A percentile compares a stretch with the other conserved stretches of the same genome.
Evolutionary conservation across 1,139 yeast species (phyloP).

Genomic region (Suhomyces bribrorum): DNA sequence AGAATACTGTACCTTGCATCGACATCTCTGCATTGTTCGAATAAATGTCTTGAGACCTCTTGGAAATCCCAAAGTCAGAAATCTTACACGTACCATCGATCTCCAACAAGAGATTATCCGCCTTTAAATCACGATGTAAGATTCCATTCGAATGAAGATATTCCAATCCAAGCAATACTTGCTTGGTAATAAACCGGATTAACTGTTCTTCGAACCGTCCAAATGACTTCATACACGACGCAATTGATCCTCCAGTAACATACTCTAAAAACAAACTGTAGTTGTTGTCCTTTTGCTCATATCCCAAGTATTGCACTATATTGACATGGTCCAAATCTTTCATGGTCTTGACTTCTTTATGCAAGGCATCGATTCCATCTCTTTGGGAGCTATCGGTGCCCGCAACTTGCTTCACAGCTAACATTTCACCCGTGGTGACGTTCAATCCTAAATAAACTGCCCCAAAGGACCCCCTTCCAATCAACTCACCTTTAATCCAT

Average conservation of each 20-base stretch:
- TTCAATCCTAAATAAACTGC: slow-evolving; percentile 89
- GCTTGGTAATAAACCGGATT: slow-evolving; percentile 72
- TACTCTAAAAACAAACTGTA: slow-evolving; percentile 90
- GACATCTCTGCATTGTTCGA: slow-evolving; percentile 94
- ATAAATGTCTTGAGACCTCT: slow-evolving; percentile 81
- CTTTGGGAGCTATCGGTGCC: slow-evolving; percentile 44
- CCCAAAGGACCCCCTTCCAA: slow-evolving; percentile 98
- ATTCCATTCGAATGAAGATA: slow-evolving; percentile 87
- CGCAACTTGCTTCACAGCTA: slow-evolving; percentile 94
- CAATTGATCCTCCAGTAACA: slow-evolving; percentile 97
- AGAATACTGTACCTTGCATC: slow-evolving; percentile 91
- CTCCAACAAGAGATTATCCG: slow-evolving; percentile 87
- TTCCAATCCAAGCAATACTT: slow-evolving; percentile 79
- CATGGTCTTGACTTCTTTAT: slow-evolving; percentile 90
- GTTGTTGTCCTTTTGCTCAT: slow-evolving; percentile 72
- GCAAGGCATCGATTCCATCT: slow-evolving; percentile 79
- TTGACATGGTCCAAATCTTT: slow-evolving; percentile 92
- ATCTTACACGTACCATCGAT: slow-evolving; percentile 94
- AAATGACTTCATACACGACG: slow-evolving; percentile 77
- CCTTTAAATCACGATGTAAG: slow-evolving; percentile 92
- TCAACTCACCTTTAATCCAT: slow-evolving; percentile 97
- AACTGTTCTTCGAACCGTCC: slow-evolving; percentile 84
- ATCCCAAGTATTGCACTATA: slow-evolving; percentile 93
- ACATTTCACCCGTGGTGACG: slow-evolving; percentile 97
- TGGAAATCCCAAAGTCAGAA: slow-evolving; percentile 96